Evolutionary conservation across 257 asterid genomes (phyloP).

Genomic region (Solanum habrochaites): DNA sequence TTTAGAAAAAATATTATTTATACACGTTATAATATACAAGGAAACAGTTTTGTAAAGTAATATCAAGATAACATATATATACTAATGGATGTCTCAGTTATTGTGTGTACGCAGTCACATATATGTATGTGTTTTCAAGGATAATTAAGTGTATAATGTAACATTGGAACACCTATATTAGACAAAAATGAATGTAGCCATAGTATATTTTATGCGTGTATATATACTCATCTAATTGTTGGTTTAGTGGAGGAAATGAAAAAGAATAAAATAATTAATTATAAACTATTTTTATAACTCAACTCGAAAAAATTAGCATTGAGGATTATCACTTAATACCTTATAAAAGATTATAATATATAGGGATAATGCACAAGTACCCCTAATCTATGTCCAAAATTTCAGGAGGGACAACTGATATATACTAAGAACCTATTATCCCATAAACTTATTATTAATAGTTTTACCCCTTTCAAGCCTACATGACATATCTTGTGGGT

Average conservation of each 20-base stretch:
- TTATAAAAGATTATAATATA: background rate
- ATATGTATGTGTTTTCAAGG: background rate
- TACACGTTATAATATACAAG: background rate
- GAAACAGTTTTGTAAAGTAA: background rate
- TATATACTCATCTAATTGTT: background rate
- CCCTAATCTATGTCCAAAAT: no score
- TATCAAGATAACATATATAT: background rate
- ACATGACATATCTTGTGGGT: no score
- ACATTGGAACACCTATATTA: background rate
- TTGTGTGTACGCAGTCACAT: background rate
- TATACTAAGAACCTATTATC: no score
- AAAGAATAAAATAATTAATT: background rate
- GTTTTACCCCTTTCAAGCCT: no score
- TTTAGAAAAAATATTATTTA: background rate
- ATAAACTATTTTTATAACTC: background rate
- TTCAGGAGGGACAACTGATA: no score
- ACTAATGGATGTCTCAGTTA: background rate
- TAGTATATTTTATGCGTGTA: background rate
- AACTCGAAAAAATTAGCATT: background rate
- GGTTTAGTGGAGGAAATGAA: background rate
- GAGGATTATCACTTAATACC: background rate
- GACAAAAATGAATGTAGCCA: background rate
- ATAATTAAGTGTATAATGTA: background rate
- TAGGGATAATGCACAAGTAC: no score
- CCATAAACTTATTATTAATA: no score